These are phyloP conservation scores for Tulasnella sp. DNA, from an alignment of 768 basidiomycete species.

Conservation along the genomic window DNA sequence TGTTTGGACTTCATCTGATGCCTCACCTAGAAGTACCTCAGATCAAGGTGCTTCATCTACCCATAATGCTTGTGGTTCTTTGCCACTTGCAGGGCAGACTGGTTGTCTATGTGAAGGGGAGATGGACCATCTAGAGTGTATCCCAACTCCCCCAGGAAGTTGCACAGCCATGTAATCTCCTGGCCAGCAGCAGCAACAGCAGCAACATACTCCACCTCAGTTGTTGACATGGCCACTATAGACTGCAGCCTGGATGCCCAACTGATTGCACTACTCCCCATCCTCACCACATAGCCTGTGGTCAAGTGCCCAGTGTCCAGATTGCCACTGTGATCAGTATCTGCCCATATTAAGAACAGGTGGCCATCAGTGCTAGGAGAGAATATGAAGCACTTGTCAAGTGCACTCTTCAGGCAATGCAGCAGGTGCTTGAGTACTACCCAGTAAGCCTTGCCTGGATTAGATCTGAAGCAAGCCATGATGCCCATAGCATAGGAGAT, in stretches of 20 bases:
- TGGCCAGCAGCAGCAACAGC: background rate
- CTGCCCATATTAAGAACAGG: conserved; percentile 18
- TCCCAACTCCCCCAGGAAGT: conserved; percentile 1
- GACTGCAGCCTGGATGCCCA: conserved; percentile 23
- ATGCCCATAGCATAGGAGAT: conserved; percentile 10
- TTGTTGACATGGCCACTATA: conserved; percentile 22
- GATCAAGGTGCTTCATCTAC: conserved; percentile 7
- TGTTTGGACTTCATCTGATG: conserved; percentile 1
- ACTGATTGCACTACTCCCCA: conserved; percentile 18
- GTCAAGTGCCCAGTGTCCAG: conserved; percentile 21
- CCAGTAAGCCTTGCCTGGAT: conserved; percentile 12
- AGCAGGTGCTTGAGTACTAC: conserved; percentile 5
- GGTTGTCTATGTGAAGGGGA: conserved; percentile 12
- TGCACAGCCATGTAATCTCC: conserved; percentile 10
- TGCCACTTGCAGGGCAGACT: conserved; percentile 8
- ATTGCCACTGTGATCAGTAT: conserved; percentile 25
- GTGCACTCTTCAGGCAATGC: background rate
- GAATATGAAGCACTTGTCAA: conserved; percentile 7
- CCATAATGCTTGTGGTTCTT: background rate
- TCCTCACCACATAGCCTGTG: conserved; percentile 25
- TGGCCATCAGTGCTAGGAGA: background rate
- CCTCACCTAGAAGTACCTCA: background rate
- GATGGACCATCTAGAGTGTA: background rate
- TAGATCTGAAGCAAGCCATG: conserved; percentile 12
- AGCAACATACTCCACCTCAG: conserved; percentile 24